A percentile compares a stretch with the other conserved stretches of the same genome.
Conservation (phyloP, 225 moss, liverwort and hornwort species). For the Anthoceros angustus region DNA sequence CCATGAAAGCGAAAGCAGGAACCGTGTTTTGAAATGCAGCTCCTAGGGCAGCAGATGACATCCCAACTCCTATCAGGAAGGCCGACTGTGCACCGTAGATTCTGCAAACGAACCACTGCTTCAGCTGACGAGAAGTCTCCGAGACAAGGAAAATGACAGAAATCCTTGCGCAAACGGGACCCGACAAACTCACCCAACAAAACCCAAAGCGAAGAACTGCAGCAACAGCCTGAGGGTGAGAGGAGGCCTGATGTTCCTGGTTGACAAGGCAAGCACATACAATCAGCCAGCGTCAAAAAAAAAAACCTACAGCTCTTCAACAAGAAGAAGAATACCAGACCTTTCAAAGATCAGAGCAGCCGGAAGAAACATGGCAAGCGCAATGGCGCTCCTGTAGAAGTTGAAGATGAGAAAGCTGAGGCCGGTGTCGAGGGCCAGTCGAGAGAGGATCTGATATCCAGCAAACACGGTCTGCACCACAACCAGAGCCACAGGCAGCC, state of each 20-base stretch:
- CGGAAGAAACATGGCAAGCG: background rate
- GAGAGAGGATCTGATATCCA: background rate
- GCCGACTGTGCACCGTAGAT: background rate
- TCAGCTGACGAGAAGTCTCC: background rate
- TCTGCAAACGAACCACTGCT: no score
- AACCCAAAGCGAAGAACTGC: background rate
- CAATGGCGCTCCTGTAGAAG: background rate
- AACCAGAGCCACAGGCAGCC: background rate
- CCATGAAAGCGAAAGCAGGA: background rate
- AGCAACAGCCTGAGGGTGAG: background rate
- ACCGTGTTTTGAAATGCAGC: background rate
- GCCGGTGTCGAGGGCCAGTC: background rate
- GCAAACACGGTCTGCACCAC: background rate
- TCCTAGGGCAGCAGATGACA: background rate
- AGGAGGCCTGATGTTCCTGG: background rate
- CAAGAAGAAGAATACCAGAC: background rate
- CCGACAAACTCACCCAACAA: background rate
- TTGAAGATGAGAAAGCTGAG: background rate
- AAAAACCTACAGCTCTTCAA: no score
- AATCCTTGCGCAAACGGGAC: background rate
- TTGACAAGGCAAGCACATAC: background rate
- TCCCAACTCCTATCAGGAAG: background rate
- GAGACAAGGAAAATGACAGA: background rate
- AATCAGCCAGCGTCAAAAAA: background rate
- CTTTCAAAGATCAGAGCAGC: background rate